These are phyloP conservation scores for Arctium lappa DNA, from an alignment of 129 eudicot genomes.

Conservation along the genomic window DNA sequence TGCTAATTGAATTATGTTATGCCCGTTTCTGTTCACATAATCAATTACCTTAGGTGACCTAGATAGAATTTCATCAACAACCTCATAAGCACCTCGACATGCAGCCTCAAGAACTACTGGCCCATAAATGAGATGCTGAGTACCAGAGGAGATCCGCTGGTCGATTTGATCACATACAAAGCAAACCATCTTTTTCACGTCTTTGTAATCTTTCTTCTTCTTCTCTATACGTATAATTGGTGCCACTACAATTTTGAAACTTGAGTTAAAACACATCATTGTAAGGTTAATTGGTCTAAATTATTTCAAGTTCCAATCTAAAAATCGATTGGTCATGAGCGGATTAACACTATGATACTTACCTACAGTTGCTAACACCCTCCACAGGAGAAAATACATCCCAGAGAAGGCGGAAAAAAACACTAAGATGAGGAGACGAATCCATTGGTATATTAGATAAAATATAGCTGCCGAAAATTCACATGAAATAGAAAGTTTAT, in stretches of 20 bases:
- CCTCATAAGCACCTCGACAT: conserved; percentile 10
- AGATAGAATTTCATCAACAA: conserved; percentile 20
- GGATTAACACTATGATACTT: background rate
- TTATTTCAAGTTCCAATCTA: background rate
- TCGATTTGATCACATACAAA: conserved; percentile 5
- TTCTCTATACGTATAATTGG: conserved; percentile 8
- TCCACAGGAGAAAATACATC: background rate
- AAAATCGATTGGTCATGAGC: background rate
- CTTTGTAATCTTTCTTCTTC: background rate
- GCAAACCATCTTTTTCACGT: background rate
- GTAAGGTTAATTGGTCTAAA: background rate
- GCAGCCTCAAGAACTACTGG: conserved; percentile 16
- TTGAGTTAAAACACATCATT: background rate
- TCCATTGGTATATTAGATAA: background rate
- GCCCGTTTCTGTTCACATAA: background rate
- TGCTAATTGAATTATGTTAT: conserved; percentile 21
- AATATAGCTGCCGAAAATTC: background rate
- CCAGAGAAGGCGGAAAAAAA: background rate
- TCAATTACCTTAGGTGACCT: background rate
- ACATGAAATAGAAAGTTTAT: background rate
- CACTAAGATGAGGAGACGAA: background rate
- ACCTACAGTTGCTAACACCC: background rate
- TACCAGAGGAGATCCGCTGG: background rate
- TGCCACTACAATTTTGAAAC: background rate
- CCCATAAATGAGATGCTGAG: background rate